Conservation (phyloP, 2,329 filamentous ascomycete genomes). For the Pseudofabraea citricarpa region DNA sequence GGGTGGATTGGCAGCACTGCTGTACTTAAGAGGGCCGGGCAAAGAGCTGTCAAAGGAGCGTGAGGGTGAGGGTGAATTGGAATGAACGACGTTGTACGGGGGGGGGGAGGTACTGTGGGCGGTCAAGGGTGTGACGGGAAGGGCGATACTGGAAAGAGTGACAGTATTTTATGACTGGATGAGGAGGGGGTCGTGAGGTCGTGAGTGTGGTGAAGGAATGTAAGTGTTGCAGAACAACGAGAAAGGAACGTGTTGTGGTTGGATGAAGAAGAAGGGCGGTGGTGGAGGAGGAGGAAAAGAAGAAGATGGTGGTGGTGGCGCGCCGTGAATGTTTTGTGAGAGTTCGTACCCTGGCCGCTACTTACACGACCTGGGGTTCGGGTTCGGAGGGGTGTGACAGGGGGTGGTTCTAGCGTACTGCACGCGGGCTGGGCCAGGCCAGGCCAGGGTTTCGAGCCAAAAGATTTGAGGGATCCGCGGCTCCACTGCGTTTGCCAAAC, state of each 20-base stretch:
- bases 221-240: slow-evolving; percentile 14
- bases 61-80: neutral
- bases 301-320: neutral
- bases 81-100: neutral
- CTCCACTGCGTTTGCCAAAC: no score
- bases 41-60: slow-evolving; percentile 10
- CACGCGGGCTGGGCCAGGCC: no score
- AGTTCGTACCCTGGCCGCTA: neutral
- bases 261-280: slow-evolving; percentile 4
- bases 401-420: no score
- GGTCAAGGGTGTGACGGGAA: no score
- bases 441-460: no score
- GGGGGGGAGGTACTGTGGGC: neutral
- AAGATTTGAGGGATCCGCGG: no score
- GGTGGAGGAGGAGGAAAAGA: slow-evolving; percentile 4
- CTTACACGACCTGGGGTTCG: no score
- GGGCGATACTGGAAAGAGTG: slow-evolving; percentile 8
- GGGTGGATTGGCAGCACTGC: slow-evolving; percentile 24
- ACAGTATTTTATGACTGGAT: neutral
- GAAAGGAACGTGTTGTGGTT: slow-evolving; percentile 8
- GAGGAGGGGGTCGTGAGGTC: slow-evolving; percentile 4
- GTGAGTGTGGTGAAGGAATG: slow-evolving; percentile 9
- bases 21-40: slow-evolving; percentile 22
- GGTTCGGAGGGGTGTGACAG: no score
- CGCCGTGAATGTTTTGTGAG: neutral